Evolutionary conservation across 352 stramenopile genomes (phyloP).

Genomic region (Globisporangium parvum): DNA sequence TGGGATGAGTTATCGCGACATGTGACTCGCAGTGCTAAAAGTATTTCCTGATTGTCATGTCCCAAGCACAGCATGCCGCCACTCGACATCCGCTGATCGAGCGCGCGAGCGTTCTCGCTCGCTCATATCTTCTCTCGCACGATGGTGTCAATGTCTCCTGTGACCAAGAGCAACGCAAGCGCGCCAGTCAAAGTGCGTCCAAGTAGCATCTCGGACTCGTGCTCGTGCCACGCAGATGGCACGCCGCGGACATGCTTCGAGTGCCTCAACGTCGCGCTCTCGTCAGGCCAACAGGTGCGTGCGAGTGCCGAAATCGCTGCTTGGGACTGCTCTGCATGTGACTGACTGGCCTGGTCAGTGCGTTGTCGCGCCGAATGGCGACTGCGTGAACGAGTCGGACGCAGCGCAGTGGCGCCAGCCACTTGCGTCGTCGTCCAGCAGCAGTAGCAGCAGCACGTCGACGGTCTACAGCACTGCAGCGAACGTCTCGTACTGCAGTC

Average conservation of each 20-base stretch:
- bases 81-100: no score
- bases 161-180: not conserved
- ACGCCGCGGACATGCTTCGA: slow-evolving; percentile 18
- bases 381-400: not conserved
- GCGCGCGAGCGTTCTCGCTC: no score
- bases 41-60: no score
- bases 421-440: not conserved
- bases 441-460: not conserved
- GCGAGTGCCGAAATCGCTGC: no score
- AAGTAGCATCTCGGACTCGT: slow-evolving; percentile 1
- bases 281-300: slow-evolving; percentile 19
- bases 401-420: not conserved
- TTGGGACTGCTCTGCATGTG: no score
- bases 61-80: no score
- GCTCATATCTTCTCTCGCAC: no score
- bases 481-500: slow-evolving; percentile 7
- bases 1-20: no score
- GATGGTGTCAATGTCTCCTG: no score
- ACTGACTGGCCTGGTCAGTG: no score
- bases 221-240: slow-evolving; percentile 2
- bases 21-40: no score
- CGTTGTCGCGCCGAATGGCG: not conserved
- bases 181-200: not conserved
- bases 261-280: slow-evolving; percentile 23
- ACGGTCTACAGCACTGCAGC: not conserved